A percentile compares a stretch with the other conserved stretches of the same genome.
phyloP scores from a whole-genome alignment of 768 basidiomycete genomes.

The Austroboletus eburneus region DNA sequence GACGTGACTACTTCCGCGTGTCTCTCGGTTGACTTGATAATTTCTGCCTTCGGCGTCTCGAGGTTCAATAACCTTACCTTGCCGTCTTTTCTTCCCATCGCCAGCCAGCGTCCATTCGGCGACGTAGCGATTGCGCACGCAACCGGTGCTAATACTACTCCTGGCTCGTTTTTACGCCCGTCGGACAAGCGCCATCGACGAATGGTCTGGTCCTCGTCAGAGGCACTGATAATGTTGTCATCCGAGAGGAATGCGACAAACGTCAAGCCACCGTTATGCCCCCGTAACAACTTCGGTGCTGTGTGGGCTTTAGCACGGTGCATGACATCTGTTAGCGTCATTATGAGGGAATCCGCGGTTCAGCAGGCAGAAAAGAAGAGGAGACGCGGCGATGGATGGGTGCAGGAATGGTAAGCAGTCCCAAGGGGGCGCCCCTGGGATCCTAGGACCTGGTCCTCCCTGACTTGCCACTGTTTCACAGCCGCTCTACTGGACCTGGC shows the following conservation, averaged over 20 bases:
- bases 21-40: not conserved
- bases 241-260: slow-evolving; percentile 19
- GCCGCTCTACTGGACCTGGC: slow-evolving; percentile 5
- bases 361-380: not conserved
- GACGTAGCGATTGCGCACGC: slow-evolving; percentile 7
- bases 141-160: slow-evolving; percentile 5
- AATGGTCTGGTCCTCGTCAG: slow-evolving; percentile 15
- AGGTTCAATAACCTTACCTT: slow-evolving; percentile 10
- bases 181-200: slow-evolving; percentile 13
- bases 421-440: too few relatives aligned
- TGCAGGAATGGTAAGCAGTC: not conserved
- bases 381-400: not conserved
- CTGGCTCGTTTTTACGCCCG: not conserved
- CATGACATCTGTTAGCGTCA: not conserved
- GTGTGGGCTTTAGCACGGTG: not conserved
- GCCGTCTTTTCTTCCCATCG: slow-evolving; percentile 14
- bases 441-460: not conserved
- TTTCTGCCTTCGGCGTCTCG: not conserved
- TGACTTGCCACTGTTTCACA: too few relatives aligned
- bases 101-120: slow-evolving; percentile 10
- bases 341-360: too few relatives aligned
- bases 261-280: slow-evolving; percentile 8
- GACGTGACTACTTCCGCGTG: slow-evolving; percentile 11
- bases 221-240: slow-evolving; percentile 16
- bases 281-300: slow-evolving; percentile 6